A percentile compares a stretch with the other conserved stretches of the same genome.
phyloP scores from a whole-genome alignment of 2,329 filamentous ascomycete species.

The Parasarocladium wereldwijsianum region DNA sequence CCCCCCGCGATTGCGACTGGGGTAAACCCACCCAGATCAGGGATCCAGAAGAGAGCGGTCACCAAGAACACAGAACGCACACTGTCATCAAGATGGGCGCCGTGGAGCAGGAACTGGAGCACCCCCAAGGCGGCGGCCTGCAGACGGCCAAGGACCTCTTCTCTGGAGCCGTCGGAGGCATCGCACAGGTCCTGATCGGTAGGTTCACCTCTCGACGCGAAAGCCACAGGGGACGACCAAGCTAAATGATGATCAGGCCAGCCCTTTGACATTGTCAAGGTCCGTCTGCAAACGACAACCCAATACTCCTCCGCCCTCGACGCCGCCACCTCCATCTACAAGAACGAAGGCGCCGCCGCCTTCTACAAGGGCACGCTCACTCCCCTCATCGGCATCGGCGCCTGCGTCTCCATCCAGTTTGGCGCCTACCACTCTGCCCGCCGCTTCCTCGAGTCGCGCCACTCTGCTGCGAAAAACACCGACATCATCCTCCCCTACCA shows the following conservation, averaged over 20 bases:
- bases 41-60: too few species aligned
- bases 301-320: conserved; percentile 69
- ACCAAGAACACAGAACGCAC: not conserved
- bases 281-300: conserved; percentile 79
- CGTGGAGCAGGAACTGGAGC: conserved; percentile 19
- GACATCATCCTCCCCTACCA: conserved; percentile 50
- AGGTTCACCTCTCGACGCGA: conserved; percentile 19
- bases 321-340: conserved; percentile 71
- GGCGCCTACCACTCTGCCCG: conserved; percentile 90
- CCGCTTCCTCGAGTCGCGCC: conserved; percentile 67
- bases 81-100: conserved; percentile 18
- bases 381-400: conserved; percentile 86
- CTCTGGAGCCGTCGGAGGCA: conserved; percentile 76
- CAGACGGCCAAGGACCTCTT: conserved; percentile 80
- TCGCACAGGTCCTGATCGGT: conserved; percentile 92
- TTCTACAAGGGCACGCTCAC: conserved; percentile 99
- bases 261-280: conserved; percentile 88
- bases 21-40: too few species aligned
- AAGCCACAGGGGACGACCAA: not conserved
- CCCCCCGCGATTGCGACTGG: too few species aligned
- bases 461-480: conserved; percentile 35
- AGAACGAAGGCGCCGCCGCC: conserved; percentile 72
- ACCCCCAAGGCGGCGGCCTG: conserved; percentile 21
- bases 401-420: conserved; percentile 97
- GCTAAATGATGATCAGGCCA: conserved; percentile 31